Base-by-base conservation (phyloP, 202 grass and related monocot species). In the Zizania palustris region DNA sequence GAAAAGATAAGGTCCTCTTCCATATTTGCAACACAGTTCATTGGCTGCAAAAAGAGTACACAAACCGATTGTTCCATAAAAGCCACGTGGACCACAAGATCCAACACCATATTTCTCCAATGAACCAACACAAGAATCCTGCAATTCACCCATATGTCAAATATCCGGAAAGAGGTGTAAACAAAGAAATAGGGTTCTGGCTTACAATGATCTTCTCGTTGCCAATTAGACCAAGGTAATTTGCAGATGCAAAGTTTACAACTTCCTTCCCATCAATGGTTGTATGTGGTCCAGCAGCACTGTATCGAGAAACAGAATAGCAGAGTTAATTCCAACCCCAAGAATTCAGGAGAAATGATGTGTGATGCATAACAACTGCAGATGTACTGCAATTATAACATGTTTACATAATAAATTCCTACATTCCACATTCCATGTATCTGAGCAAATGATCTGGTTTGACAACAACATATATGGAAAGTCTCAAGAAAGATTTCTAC, bases 41-140 rank as follows among this genome's bases (percentile, higher is more conserved):
- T 35, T 73, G 35, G 37, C 64, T 55, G 65, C 13, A 81, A 63
- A 70, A 9, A 75, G 74, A 28, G 28, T 68, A n/a, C 75, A 90
- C 86, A 75, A 59, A 98, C 95, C 95, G 78, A 98, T 98, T 81
- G 95, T 98, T 85, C 95, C 91, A 75, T 98, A 98, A 86, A 98
- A 98, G 57, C 95, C 87, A 63, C 95, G 91, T 71, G 95, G 95
- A 72, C 95, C 95, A 73, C 95, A 98, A 48, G 95, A 98, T 65
- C 95, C 95, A 75, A 94, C 95, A 81, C 95, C 95, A 71, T 98
- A 98, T 89, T 98, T 98, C 85, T 98, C 95, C 73, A 98, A 72
- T 12, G 87, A 91, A 80, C 80, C 83, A 74, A 98, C 50, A n/a
- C 91, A 98, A 72, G 91, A 88, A 84, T 91, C 91, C 95, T 98